A percentile compares a stretch with the other conserved stretches of the same genome.
Conservation (phyloP, 257 asterid genomes). For the Primulina tabacum region DNA sequence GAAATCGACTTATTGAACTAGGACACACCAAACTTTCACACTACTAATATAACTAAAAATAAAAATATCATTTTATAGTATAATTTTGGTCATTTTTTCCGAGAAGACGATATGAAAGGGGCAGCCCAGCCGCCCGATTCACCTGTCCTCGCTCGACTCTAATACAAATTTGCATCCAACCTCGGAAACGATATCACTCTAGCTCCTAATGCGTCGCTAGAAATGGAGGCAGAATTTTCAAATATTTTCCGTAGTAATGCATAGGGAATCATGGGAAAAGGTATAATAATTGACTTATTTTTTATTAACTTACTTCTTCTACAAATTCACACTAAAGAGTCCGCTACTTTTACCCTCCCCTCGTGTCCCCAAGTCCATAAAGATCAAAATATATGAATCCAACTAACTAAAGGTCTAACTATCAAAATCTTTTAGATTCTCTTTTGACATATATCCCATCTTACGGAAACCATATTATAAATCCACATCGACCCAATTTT, state of each 20-base stretch:
- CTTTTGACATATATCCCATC: slow-evolving; percentile 30
- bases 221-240: not conserved
- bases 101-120: too few relatives aligned
- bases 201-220: too few relatives aligned
- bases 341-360: slow-evolving; percentile 23
- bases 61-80: too few relatives aligned
- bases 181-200: too few relatives aligned
- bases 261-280: slow-evolving; percentile 38
- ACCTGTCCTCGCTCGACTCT: too few relatives aligned
- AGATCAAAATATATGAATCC: not conserved
- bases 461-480: slow-evolving; percentile 23
- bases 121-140: too few relatives aligned
- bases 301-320: not conserved
- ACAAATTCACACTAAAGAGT: slow-evolving; percentile 18
- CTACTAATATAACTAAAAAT: too few relatives aligned
- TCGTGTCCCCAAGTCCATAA: slow-evolving; percentile 12
- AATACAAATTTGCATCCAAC: too few relatives aligned
- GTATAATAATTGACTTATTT: slow-evolving; percentile 1
- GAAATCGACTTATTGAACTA: too few relatives aligned
- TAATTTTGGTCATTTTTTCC: too few relatives aligned
- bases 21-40: too few relatives aligned
- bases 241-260: slow-evolving; percentile 44
- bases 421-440: slow-evolving; percentile 29
- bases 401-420: slow-evolving; percentile 5
- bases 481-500: too few relatives aligned